Base-by-base conservation (phyloP, 1,139 yeast genomes). In the Geotrichum citri-aurantii region DNA sequence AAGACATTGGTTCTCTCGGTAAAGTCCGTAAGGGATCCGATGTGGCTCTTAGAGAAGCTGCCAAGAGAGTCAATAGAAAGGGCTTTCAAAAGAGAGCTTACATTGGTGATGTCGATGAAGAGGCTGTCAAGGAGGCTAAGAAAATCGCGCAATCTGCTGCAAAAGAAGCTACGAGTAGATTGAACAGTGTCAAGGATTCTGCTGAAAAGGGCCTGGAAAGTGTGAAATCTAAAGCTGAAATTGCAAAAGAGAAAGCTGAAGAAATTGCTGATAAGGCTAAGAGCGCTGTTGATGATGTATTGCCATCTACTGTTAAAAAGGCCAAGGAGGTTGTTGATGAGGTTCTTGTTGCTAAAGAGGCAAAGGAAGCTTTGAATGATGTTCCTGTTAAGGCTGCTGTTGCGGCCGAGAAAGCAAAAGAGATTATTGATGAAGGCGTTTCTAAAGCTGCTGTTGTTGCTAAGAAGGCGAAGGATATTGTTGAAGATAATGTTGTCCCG, bases 21-120 rank as follows among this genome's bases (percentile, higher is more conserved):
- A 23, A 27, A 17, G 52, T 50, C 40, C 33, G 37, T 29, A 50
- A 50, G 17, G 52, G 52, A 17, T 50, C 52, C 12, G 52, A 50
- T 21, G 37, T 50, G 19, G 52, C 52, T 6, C 23, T 50, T 5
- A 50, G 23, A 24, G 52, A 50, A 29, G 52, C 52, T 5, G 52
- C 52, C 40, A 50, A 50, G 26, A 23, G 44, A 12, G 49, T 46
- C 17, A 23, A 46, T 21, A 46, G 29, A 46, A 46, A 46, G 29
- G 50, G 50, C 12, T 29, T 23, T 23, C 31, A 23, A 48, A 48
- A 48, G 37, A 26, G 50, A 48, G 50, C 50, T 12, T 48, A 14
- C 3, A 29, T 29, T 24, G 50, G 50, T 26, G 50, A 48, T 5
- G 50, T 29, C 10, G 50, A 48, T 48, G 50, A 48, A 7, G 49